phyloP scores from a whole-genome alignment of 2,329 filamentous ascomycete genomes.

The Arthrobotrys entomopaga region DNA sequence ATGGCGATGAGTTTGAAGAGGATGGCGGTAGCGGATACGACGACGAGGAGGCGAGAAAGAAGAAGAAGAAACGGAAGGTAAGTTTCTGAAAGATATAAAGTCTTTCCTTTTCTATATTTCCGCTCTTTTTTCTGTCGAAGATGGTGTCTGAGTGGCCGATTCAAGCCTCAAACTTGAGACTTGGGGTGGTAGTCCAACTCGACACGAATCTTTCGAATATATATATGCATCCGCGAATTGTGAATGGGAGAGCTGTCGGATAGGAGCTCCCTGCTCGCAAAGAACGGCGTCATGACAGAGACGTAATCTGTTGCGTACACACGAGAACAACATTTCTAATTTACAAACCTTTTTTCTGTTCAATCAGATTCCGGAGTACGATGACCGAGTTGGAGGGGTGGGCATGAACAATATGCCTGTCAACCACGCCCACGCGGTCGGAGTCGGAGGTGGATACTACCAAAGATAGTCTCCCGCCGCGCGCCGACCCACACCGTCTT shows the following conservation, averaged over 20 bases:
- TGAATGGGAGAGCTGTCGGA: constrained; percentile 22
- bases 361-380: constrained; percentile 52
- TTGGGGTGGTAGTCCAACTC: constrained; percentile 37
- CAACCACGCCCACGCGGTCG: constrained; percentile 50
- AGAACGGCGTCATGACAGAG: constrained; percentile 2
- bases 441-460: constrained; percentile 52
- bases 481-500: not conserved
- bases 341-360: constrained; percentile 23
- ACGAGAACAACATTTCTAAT: not conserved
- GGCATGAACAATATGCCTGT: constrained; percentile 53
- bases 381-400: constrained; percentile 50
- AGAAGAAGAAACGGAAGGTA: constrained; percentile 56
- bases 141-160: constrained; percentile 43
- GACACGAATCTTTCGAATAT: constrained; percentile 20
- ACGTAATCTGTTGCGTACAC: not conserved
- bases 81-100: constrained; percentile 17
- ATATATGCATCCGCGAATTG: constrained; percentile 15
- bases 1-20: constrained; percentile 64
- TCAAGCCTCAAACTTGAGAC: constrained; percentile 49
- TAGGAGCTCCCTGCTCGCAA: constrained; percentile 20
- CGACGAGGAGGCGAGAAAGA: constrained; percentile 60
- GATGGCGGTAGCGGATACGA: constrained; percentile 64
- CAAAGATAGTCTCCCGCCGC: constrained; percentile 31
- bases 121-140: constrained; percentile 42
- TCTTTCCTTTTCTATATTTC: constrained; percentile 22